These are phyloP conservation scores for Candida patagonica DNA, from an alignment of 805 yeast genomes.

Conservation along the genomic window DNA sequence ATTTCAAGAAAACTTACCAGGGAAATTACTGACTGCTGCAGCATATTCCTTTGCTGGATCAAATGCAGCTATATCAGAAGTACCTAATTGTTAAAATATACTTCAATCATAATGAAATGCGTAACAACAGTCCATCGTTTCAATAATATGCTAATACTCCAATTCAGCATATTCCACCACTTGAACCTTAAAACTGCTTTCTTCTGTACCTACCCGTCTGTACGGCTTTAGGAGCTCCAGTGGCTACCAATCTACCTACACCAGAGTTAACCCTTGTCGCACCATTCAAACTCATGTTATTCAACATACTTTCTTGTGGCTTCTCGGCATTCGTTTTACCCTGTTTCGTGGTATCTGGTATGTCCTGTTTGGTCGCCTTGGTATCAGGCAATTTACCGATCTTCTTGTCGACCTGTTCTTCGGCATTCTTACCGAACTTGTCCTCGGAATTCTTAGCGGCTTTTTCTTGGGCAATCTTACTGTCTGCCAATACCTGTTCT, in stretches of 20 bases:
- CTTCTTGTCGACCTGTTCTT: not conserved
- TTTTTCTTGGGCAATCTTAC: not conserved
- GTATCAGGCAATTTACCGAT: not conserved
- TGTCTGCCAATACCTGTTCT: not conserved
- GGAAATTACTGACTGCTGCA: conserved; percentile 49
- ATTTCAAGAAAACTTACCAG: conserved; percentile 40
- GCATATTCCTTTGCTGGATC: conserved; percentile 46
- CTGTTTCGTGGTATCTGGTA: not conserved
- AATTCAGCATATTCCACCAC: conserved; percentile 35
- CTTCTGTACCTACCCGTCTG: not conserved
- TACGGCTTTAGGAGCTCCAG: not conserved
- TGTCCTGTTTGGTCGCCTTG: not conserved
- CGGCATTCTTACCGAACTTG: too few species aligned
- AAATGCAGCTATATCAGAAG: conserved; percentile 27
- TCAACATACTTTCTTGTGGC: not conserved
- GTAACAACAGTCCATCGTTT: conserved; percentile 18
- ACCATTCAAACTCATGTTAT: not conserved
- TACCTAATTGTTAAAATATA: conserved; percentile 12
- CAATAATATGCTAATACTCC: conserved; percentile 33
- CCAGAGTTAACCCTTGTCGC: not conserved
- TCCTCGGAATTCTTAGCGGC: too few species aligned
- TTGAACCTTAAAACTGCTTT: conserved; percentile 22
- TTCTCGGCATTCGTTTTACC: not conserved
- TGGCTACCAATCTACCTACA: not conserved
- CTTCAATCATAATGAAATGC: conserved; percentile 6